These are phyloP conservation scores for Apiospora arundinis DNA, from an alignment of 2,329 filamentous ascomycete genomes.

Conservation along the genomic window DNA sequence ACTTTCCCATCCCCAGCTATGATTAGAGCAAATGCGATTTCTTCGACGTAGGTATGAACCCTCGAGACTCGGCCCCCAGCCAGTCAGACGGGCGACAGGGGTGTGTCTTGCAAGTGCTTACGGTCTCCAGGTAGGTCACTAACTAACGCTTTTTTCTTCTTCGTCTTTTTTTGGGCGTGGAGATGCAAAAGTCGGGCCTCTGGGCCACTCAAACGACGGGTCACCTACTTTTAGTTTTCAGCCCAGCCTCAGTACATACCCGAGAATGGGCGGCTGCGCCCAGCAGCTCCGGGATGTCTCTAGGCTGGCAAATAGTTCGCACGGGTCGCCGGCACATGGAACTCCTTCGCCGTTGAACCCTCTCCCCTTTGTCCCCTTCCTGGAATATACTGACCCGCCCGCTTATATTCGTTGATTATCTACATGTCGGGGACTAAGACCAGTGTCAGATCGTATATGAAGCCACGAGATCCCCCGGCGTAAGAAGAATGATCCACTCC, in stretches of 20 bases:
- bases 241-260: conserved; percentile 9
- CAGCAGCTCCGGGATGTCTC: background rate
- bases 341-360: conserved; percentile 10
- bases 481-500: background rate
- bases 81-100: background rate
- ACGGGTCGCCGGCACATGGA: conserved; percentile 13
- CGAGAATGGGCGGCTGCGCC: background rate
- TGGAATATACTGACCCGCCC: background rate
- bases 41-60: background rate
- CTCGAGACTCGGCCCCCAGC: background rate
- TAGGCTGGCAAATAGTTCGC: conserved; percentile 1
- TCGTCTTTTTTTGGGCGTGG: conserved; percentile 9
- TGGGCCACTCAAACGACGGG: background rate
- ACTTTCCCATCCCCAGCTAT: background rate
- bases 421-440: conserved; percentile 10
- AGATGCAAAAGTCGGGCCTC: background rate
- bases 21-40: conserved; percentile 5
- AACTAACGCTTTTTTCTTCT: background rate
- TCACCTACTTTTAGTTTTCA: conserved; percentile 18
- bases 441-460: conserved; percentile 24
- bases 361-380: too few relatives aligned
- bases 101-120: conserved; percentile 17
- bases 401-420: background rate
- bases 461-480: conserved; percentile 19
- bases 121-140: background rate